Evolutionary conservation across 768 basidiomycete species (phyloP).

Genomic region (Tephrocybe sp.): DNA sequence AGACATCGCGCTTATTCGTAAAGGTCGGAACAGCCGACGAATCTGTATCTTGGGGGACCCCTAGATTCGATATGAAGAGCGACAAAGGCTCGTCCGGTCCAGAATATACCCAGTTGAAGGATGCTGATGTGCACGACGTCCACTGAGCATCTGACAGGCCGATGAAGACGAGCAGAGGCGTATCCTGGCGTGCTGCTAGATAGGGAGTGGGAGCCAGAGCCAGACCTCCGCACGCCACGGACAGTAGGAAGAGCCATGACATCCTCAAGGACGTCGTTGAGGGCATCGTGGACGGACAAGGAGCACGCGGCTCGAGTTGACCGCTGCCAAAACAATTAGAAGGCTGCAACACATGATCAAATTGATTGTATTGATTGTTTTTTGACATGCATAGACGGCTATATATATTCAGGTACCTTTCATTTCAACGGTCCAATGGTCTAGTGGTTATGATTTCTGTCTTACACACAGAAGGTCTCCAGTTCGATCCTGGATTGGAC

Average conservation of each 20-base stretch:
- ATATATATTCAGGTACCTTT: background rate
- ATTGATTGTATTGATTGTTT: too few relatives aligned
- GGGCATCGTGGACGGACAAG: slow-evolving; percentile 2
- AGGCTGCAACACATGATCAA: background rate
- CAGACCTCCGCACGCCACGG: background rate
- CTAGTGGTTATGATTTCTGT: slow-evolving; percentile 50
- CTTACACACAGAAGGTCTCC: slow-evolving; percentile 38
- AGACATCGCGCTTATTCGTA: slow-evolving; percentile 9
- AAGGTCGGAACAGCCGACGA: slow-evolving; percentile 7
- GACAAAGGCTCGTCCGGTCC: slow-evolving; percentile 28
- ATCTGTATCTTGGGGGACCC: slow-evolving; percentile 24
- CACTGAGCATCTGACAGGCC: slow-evolving; percentile 12
- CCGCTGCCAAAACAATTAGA: background rate
- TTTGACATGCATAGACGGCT: too few relatives aligned
- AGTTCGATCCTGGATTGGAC: slow-evolving; percentile 36
- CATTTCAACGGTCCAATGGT: slow-evolving; percentile 26
- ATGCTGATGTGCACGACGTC: slow-evolving; percentile 25
- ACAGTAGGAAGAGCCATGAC: slow-evolving; percentile 5
- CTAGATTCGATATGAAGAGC: slow-evolving; percentile 39
- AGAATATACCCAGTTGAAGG: slow-evolving; percentile 37
- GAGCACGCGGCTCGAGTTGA: background rate
- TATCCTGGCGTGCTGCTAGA: slow-evolving; percentile 9
- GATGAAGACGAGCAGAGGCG: slow-evolving; percentile 21
- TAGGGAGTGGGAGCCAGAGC: background rate
- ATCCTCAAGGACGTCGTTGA: slow-evolving; percentile 8